Evolutionary conservation across 306 rosid genomes (phyloP).

Genomic region (Rosa persica): DNA sequence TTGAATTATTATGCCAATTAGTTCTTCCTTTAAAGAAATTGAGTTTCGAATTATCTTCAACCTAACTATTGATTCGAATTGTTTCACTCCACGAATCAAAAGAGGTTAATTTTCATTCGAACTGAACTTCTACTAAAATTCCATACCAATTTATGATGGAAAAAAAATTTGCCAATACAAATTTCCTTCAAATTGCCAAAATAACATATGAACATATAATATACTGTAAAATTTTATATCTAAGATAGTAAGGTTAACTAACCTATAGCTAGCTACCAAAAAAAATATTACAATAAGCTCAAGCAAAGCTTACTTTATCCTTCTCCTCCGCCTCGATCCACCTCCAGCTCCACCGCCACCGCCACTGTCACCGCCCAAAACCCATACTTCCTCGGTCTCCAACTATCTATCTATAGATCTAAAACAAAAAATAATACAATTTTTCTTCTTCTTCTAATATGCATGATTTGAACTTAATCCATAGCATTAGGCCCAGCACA

Average conservation of each 20-base stretch:
- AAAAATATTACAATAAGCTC: conserved; percentile 23
- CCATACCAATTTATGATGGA: background rate
- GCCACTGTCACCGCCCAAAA: background rate
- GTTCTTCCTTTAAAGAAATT: background rate
- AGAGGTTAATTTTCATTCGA: background rate
- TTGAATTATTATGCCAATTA: background rate
- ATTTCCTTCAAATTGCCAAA: background rate
- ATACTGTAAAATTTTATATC: conserved; percentile 18
- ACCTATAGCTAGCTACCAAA: background rate
- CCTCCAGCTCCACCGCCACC: background rate
- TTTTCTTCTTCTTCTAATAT: background rate
- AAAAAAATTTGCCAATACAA: too few relatives aligned
- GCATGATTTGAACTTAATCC: conserved; percentile 31
- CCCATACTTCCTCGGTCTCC: background rate
- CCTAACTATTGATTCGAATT: background rate
- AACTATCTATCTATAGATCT: background rate
- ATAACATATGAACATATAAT: background rate
- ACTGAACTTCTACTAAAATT: background rate
- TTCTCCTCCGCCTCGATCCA: background rate
- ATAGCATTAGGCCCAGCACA: conserved; percentile 89
- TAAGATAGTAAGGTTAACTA: background rate
- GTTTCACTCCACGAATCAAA: background rate
- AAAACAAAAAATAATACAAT: background rate
- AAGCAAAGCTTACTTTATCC: conserved; percentile 26
- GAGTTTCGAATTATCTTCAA: too few relatives aligned